Evolutionary conservation across 257 asterid species (phyloP), one percentile per base, ranked within the genome.

Genomic region (Solanum bulbocastanum): DNA sequence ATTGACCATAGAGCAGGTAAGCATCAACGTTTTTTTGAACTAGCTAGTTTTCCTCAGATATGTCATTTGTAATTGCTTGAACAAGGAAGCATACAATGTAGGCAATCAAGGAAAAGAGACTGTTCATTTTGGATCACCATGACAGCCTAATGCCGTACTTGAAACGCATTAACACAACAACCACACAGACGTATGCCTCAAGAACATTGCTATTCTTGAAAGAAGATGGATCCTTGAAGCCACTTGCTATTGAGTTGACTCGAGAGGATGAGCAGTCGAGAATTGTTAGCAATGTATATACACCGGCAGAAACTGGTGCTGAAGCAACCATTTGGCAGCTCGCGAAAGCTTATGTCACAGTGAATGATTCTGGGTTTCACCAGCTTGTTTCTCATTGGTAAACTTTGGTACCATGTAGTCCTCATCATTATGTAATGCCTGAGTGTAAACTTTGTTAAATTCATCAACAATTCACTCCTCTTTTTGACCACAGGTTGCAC

Each of bases 351-450:
- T 93, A 91, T 72, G 94, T 76, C 27, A 90, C 90, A 4, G 96
- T 93, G 11, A 91, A 91, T 79, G 96, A 93, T n/a, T 87, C 96
- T 2, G 96, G 96, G 8, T 86, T 88, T 87, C 96, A 93, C 89
- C 93, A 93, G 88, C 94, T 93, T 83, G 87, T 92, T 78, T 90
- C 94, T 87, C 95, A 93, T 76, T 93, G 93, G 93, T 92, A 91
- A 23, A 20, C 16, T 78, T 44, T 39, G 32, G 40, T 40, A 78
- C 36, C 46, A 40, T 8, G 40, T 14, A 78, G 81, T 73, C 30
- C 81, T 73, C 49, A 18, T 5, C 81, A 35, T 73, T 36, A 73
- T 73, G 46, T 16, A 20, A 35, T 18, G n/a, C 81, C 46, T 20
- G 46, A 73, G 81, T 73, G 27, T 18, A 7, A 1, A 33, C 35